Conservation (phyloP, 2,329 filamentous ascomycete species). For the Colletotrichum gigasporum region DNA sequence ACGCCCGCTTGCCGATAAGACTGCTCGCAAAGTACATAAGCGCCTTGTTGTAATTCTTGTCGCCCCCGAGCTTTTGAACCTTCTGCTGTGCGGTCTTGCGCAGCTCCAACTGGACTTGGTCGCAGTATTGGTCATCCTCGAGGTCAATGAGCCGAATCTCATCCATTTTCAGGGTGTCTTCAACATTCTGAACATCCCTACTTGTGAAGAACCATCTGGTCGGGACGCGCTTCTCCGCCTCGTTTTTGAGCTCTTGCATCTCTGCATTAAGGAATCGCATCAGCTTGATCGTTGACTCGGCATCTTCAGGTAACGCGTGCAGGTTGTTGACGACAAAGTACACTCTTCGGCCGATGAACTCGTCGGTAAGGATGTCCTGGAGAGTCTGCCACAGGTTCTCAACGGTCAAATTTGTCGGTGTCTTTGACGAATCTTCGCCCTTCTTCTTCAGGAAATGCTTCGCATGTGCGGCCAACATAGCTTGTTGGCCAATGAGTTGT, state of each 20-base stretch:
- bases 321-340: slow-evolving; percentile 54
- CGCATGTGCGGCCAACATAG: slow-evolving; percentile 44
- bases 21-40: slow-evolving; percentile 52
- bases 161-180: slow-evolving; percentile 40
- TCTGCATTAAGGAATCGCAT: slow-evolving; percentile 44
- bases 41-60: slow-evolving; percentile 52
- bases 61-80: slow-evolving; percentile 41
- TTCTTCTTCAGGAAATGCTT: slow-evolving; percentile 46
- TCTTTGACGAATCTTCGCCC: slow-evolving; percentile 38
- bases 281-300: slow-evolving; percentile 42
- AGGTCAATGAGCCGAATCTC: slow-evolving; percentile 45
- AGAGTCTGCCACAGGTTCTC: slow-evolving; percentile 52
- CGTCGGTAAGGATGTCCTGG: slow-evolving; percentile 51
- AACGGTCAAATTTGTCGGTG: slow-evolving; percentile 42
- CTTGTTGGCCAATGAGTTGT: slow-evolving; percentile 48
- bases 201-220: slow-evolving; percentile 53
- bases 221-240: slow-evolving; percentile 34
- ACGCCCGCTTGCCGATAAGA: slow-evolving; percentile 50
- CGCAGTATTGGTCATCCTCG: slow-evolving; percentile 47
- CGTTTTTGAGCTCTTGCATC: slow-evolving; percentile 35
- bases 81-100: slow-evolving; percentile 47
- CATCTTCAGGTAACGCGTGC: slow-evolving; percentile 46
- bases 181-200: slow-evolving; percentile 38
- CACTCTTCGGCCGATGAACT: slow-evolving; percentile 45
- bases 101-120: slow-evolving; percentile 47